Percentiles rank a stretch among this genome's conserved stretches.
Conservation (phyloP, 768 basidiomycete genomes). For the Tricholoma bakamatsutake region DNA sequence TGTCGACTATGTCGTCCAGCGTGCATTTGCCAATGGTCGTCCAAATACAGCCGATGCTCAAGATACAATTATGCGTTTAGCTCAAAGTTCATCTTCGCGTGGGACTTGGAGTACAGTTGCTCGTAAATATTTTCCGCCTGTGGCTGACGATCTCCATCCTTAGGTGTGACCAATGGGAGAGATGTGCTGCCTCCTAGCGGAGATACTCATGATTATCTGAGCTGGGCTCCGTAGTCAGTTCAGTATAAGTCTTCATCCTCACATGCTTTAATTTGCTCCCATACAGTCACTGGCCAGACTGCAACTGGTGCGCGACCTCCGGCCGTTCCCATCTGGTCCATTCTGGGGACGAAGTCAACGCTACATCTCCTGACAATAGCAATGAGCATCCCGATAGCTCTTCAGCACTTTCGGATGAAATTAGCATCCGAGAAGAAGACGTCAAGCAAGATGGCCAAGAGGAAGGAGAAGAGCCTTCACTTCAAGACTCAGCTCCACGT, state of each 20-base stretch:
- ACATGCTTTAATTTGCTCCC: not conserved
- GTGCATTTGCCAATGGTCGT: not conserved
- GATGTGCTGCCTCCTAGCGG: not conserved
- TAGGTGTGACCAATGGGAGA: not conserved
- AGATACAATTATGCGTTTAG: not conserved
- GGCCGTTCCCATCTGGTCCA: not conserved
- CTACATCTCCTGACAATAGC: not conserved
- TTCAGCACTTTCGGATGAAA: not conserved
- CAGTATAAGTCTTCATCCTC: conserved; percentile 27
- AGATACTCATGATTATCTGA: conserved; percentile 44
- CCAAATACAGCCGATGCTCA: not conserved
- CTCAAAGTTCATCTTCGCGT: not conserved
- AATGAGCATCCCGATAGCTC: not conserved
- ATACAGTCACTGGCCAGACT: not conserved
- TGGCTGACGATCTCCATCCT: not conserved
- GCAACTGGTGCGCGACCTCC: not conserved
- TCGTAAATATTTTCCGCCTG: not conserved
- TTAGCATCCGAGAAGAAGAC: not conserved
- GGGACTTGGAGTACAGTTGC: not conserved
- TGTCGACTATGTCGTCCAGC: not conserved
- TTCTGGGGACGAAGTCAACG: not conserved
- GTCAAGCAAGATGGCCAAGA: not conserved
- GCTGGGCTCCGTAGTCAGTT: conserved; percentile 54
- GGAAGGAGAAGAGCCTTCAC: not conserved
- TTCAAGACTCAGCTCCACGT: not conserved